Conservation (phyloP, 768 basidiomycete genomes). For the Xerocomellus chrysenteron region DNA sequence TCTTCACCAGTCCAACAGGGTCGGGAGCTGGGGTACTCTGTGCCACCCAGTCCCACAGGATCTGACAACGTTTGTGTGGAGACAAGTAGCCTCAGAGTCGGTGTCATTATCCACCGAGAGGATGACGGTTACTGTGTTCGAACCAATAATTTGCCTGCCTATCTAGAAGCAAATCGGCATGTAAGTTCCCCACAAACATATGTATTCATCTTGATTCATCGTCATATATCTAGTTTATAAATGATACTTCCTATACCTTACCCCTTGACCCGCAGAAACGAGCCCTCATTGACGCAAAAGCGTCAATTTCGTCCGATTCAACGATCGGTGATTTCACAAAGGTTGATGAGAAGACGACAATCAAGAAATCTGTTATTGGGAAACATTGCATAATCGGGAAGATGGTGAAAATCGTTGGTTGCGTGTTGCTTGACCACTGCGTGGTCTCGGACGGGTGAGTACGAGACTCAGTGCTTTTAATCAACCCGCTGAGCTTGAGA, state of each 20-base stretch:
- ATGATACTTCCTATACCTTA: conserved; percentile 49
- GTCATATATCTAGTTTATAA: conserved; percentile 41
- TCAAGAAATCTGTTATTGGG: conserved; percentile 80
- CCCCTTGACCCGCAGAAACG: conserved; percentile 63
- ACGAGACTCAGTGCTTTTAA: not conserved
- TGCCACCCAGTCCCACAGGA: conserved; percentile 45
- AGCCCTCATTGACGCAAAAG: conserved; percentile 72
- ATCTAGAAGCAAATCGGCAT: conserved; percentile 78
- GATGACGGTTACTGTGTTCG: conserved; percentile 60
- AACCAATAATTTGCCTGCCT: conserved; percentile 73
- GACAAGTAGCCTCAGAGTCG: conserved; percentile 57
- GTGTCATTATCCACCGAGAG: conserved; percentile 57
- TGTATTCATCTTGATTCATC: conserved; percentile 14
- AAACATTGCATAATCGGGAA: conserved; percentile 83
- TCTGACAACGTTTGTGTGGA: conserved; percentile 36
- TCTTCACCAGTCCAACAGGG: conserved; percentile 25
- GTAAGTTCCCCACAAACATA: conserved; percentile 40
- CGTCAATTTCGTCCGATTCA: conserved; percentile 81
- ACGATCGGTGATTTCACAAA: conserved; percentile 82
- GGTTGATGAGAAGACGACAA: conserved; percentile 73
- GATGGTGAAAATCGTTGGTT: conserved; percentile 80
- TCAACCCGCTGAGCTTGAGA: conserved; percentile 6
- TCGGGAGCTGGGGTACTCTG: conserved; percentile 37
- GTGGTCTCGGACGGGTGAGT: conserved; percentile 79
- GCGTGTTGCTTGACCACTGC: conserved; percentile 87